Evolutionary conservation across 768 basidiomycete genomes (phyloP), one percentile per base, ranked within the genome.

Genomic region (Chlorophyllum brunneum): DNA sequence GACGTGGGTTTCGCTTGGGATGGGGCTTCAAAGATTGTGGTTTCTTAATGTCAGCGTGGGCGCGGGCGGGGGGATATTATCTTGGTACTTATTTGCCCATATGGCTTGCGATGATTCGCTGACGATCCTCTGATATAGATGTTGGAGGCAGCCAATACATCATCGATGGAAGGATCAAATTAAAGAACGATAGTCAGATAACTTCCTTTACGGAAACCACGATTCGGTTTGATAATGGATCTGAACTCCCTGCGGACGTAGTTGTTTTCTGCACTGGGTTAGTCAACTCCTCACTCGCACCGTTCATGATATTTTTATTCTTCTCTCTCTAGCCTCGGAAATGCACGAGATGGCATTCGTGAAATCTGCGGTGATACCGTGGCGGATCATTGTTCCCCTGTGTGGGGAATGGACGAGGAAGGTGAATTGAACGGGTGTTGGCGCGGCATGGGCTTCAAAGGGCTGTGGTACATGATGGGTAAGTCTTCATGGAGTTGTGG

Each of bases 321-420:
- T 11, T 27, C 9, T 51, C 31, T 41, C 9, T 58, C 30, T 23
- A 83, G 79, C 1, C 74, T 75, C 51, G 77, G 76, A 6, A 73
- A 79, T 57, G 58, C 75, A 4, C 67, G 65, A 16, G 63, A 65
- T 13, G 66, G 72, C 4, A 59, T 81, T 22, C 63, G 63, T 48
- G 60, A 66, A 16, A 63, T 85, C 4, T 75, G 79, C 47, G 82
- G 78, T 0, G 65, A 74, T 2, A 72, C 75, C 18, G 61, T 80
- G 7, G 71, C 67, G 1, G 56, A 68, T 33, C 68, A 71, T 61
- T 68, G 83, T 54, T 72, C 76, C 48, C 70, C 74, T n/a, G 64
- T 86, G 11, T 82, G 85, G 87, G 80, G 86, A 31, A 58, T 88
- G 51, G 75, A 85, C 62, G 65, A 70, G 33, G 83, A 91, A 66